Percentiles rank a stretch among this genome's conserved stretches.
Evolutionary conservation across 148 eudicot species (phyloP).

Genomic region (Suaeda aralocaspica): DNA sequence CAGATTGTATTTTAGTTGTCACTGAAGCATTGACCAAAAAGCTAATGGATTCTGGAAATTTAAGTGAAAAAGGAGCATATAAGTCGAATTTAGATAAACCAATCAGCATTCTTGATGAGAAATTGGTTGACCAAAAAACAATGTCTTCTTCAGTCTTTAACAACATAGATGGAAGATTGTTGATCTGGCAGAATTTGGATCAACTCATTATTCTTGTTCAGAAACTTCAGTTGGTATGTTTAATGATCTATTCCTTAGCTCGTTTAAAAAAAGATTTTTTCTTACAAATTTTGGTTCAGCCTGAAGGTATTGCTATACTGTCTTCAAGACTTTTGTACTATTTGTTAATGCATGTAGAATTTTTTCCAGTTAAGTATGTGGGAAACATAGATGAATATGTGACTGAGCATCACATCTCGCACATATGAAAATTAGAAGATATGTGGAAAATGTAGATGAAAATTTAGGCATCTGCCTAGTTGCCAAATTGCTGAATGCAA

Average conservation of each 20-base stretch:
- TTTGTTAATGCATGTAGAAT: not conserved
- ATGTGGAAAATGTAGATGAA: no score
- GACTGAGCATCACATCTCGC: constrained; percentile 6
- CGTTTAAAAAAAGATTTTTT: not conserved
- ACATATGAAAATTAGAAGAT: no score
- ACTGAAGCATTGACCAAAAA: constrained; percentile 49
- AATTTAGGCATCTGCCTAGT: no score
- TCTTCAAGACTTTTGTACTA: not conserved
- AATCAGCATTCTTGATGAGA: constrained; percentile 26
- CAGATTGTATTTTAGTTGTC: constrained; percentile 63
- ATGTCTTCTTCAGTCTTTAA: constrained; percentile 30
- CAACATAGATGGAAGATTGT: constrained; percentile 38
- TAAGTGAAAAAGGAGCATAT: constrained; percentile 29
- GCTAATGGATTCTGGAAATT: constrained; percentile 23
- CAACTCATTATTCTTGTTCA: constrained; percentile 53
- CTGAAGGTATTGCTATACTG: not conserved
- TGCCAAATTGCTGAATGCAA: not conserved
- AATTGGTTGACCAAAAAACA: constrained; percentile 31
- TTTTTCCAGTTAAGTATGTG: not conserved
- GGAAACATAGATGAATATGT: not conserved
- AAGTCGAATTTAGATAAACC: constrained; percentile 21
- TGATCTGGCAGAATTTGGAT: constrained; percentile 70
- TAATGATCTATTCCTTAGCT: constrained; percentile 6
- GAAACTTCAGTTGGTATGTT: constrained; percentile 59
- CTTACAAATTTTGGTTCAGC: not conserved